Evolutionary conservation across 805 yeast genomes (phyloP).

Genomic region (Kazachstania viticola): DNA sequence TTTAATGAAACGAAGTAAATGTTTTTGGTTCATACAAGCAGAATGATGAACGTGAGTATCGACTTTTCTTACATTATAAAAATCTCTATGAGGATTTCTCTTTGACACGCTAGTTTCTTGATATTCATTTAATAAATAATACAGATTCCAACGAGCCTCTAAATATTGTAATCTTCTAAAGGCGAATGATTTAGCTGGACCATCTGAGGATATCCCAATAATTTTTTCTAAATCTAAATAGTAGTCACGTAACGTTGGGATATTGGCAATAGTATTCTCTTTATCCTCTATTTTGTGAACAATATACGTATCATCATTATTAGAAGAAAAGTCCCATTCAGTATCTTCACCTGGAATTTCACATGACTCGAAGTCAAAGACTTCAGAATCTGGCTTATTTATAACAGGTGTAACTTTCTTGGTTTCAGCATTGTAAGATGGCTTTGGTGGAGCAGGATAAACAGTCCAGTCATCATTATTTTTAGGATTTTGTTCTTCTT

Average conservation of each 20-base stretch:
- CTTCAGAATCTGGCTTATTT: conserved; percentile 31
- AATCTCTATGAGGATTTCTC: conserved; percentile 85
- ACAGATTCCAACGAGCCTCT: conserved; percentile 94
- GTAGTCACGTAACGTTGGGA: conserved; percentile 80
- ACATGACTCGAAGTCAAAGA: conserved; percentile 34
- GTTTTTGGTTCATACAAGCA: conserved; percentile 99
- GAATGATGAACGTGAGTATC: conserved; percentile 95
- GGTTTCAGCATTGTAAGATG: conserved; percentile 62
- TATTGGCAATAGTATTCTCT: conserved; percentile 34
- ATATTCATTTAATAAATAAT: conserved; percentile 77
- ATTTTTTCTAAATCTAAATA: conserved; percentile 72
- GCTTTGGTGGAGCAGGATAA: conserved; percentile 90
- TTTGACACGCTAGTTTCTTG: conserved; percentile 87
- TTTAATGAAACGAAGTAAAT: conserved; percentile 84
- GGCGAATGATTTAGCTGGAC: conserved; percentile 94
- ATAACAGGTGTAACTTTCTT: conserved; percentile 37
- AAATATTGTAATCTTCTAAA: conserved; percentile 85
- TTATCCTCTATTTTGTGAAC: conserved; percentile 32
- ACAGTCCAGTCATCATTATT: conserved; percentile 63
- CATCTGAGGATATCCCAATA: conserved; percentile 72
- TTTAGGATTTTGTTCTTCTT: conserved; percentile 73
- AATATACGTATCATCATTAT: conserved; percentile 61
- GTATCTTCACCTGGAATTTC: conserved; percentile 31
- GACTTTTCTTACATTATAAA: conserved; percentile 33
- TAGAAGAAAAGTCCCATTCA: conserved; percentile 47